phyloP scores from a whole-genome alignment of 1,139 yeast species.

The Ashbya aceris region DNA sequence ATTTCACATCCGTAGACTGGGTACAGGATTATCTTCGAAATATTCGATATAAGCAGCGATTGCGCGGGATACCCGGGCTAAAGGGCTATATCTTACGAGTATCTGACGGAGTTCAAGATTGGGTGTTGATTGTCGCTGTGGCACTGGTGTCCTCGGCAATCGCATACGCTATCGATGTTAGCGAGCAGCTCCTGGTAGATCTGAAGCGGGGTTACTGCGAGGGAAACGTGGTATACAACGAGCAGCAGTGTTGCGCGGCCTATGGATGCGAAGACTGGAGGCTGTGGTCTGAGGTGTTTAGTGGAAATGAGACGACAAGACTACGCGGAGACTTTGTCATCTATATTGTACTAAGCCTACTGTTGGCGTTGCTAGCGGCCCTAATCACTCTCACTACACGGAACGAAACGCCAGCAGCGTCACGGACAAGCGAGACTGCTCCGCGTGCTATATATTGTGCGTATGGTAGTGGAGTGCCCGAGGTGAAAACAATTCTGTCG shows the following conservation, averaged over 20 bases:
- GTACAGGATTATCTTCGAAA: constrained; percentile 43
- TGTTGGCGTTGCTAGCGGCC: constrained; percentile 41
- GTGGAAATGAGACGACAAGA: constrained; percentile 9
- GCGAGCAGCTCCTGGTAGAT: constrained; percentile 45
- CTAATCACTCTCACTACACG: constrained; percentile 42
- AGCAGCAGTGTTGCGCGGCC: constrained; percentile 37
- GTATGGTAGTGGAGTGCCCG: constrained; percentile 59
- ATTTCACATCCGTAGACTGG: constrained; percentile 67
- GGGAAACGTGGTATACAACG: constrained; percentile 39
- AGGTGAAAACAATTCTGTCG: constrained; percentile 46
- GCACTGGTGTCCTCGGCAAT: constrained; percentile 43
- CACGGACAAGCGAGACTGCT: constrained; percentile 1
- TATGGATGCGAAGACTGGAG: constrained; percentile 37
- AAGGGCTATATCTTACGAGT: constrained; percentile 29
- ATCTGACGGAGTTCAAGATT: constrained; percentile 34
- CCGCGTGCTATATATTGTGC: constrained; percentile 42
- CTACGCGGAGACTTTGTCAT: constrained; percentile 32
- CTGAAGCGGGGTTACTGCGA: constrained; percentile 48
- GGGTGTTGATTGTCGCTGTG: constrained; percentile 44
- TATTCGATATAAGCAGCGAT: constrained; percentile 37
- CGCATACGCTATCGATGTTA: constrained; percentile 44
- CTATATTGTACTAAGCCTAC: constrained; percentile 36
- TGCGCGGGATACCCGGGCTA: constrained; percentile 31
- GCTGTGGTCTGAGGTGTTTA: constrained; percentile 37
- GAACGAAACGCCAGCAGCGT: constrained; percentile 29